These are phyloP conservation scores for Moringa oleifera DNA, from an alignment of 345 rosid species.

Conservation along the genomic window DNA sequence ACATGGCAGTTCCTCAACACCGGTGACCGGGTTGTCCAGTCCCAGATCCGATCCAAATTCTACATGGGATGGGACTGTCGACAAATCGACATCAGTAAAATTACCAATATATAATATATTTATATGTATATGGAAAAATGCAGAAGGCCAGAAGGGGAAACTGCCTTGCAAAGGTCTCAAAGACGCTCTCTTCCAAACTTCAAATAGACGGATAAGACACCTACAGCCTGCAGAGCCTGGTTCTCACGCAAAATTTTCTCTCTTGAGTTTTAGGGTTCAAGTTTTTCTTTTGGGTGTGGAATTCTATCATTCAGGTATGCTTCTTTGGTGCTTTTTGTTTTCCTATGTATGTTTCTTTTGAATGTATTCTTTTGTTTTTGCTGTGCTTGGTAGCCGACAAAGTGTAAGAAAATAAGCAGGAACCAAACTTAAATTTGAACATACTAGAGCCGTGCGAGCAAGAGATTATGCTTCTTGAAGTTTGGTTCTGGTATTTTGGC, in stretches of 20 bases:
- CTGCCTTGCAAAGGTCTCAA: too few species aligned
- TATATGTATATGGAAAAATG: too few species aligned
- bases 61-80: neutral
- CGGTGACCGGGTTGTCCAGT: slow-evolving; percentile 27
- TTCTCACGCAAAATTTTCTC: slow-evolving; percentile 13
- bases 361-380: slow-evolving; percentile 10
- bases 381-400: slow-evolving; percentile 14
- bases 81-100: too few species aligned
- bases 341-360: neutral
- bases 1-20: slow-evolving; percentile 22
- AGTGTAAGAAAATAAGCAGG: neutral
- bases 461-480: neutral
- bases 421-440: neutral
- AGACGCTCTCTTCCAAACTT: slow-evolving; percentile 5
- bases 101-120: too few species aligned
- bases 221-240: slow-evolving; percentile 23
- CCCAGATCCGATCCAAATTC: slow-evolving; percentile 22
- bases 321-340: slow-evolving; percentile 5
- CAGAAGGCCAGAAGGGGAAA: too few species aligned
- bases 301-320: slow-evolving; percentile 24
- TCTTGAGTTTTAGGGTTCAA: slow-evolving; percentile 16
- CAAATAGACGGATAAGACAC: slow-evolving; percentile 21
- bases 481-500: slow-evolving; percentile 9
- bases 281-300: slow-evolving; percentile 14
- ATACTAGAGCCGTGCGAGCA: neutral